These are phyloP conservation scores for Nemania bipapillata DNA, from an alignment of 2,329 filamentous ascomycete genomes.

Conservation along the genomic window DNA sequence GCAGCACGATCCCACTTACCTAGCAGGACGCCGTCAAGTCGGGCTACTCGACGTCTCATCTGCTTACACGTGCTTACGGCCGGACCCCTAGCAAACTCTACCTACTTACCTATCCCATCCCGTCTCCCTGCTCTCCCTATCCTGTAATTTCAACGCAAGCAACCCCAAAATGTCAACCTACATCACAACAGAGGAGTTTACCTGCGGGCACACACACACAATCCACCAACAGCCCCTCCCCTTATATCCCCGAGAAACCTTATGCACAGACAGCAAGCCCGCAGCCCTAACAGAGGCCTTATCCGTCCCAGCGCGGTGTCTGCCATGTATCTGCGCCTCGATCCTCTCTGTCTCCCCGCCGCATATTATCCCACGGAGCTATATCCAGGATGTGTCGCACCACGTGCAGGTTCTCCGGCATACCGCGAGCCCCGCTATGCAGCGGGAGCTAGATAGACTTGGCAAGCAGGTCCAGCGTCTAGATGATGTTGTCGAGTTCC, in stretches of 20 bases:
- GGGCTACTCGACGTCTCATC: not conserved
- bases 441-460: not conserved
- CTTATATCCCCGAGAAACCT: not conserved
- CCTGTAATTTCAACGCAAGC: not conserved
- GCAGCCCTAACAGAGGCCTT: conserved; percentile 18
- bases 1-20: not conserved
- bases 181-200: conserved; percentile 33
- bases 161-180: conserved; percentile 36
- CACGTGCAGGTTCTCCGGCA: not conserved
- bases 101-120: not conserved
- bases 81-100: too few relatives aligned
- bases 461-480: not conserved
- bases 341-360: conserved; percentile 9
- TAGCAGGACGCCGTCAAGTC: not conserved
- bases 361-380: conserved; percentile 2
- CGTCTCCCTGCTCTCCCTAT: not conserved
- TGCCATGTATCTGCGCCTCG: conserved; percentile 30
- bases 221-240: not conserved
- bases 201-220: conserved; percentile 37
- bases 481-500: conserved; percentile 11
- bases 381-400: not conserved
- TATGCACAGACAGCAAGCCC: not conserved
- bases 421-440: not conserved
- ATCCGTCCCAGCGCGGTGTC: conserved; percentile 29
- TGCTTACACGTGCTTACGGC: not conserved